phyloP scores from a whole-genome alignment of 2,329 filamentous ascomycete species.

The Calonectria ilicicola region DNA sequence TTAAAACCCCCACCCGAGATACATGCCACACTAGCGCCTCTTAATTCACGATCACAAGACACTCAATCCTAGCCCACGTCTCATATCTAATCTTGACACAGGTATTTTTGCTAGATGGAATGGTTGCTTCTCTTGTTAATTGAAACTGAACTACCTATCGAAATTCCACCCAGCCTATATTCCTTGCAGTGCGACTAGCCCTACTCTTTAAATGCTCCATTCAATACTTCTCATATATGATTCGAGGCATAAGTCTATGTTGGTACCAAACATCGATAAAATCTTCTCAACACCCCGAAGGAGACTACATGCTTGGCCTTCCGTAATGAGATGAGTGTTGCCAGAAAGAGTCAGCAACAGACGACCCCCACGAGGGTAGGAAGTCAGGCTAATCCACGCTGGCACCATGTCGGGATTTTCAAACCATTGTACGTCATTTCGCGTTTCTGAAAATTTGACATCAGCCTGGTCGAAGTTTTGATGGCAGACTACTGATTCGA shows the following conservation, averaged over 20 bases:
- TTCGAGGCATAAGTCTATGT: background rate
- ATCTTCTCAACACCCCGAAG: background rate
- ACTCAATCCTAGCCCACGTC: too few species aligned
- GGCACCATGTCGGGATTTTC: background rate
- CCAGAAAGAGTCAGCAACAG: constrained; percentile 1
- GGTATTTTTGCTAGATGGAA: too few species aligned
- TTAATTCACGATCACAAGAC: too few species aligned
- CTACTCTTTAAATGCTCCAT: background rate
- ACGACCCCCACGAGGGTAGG: constrained; percentile 12
- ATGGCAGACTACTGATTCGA: constrained; percentile 31
- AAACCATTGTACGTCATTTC: background rate
- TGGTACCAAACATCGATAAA: background rate
- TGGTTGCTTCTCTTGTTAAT: too few species aligned
- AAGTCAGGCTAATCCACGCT: constrained; percentile 14
- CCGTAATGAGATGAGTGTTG: constrained; percentile 9
- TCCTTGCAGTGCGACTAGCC: too few species aligned
- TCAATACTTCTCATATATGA: background rate
- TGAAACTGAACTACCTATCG: too few species aligned
- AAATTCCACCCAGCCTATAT: too few species aligned
- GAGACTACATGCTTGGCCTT: background rate
- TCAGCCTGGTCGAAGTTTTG: constrained; percentile 35
- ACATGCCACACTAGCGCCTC: too few species aligned
- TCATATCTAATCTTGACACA: too few species aligned
- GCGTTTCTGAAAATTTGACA: constrained; percentile 4
- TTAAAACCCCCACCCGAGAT: too few species aligned